These are phyloP conservation scores for Sugiyamaella xylanicola DNA, from an alignment of 1,139 yeast species.

Conservation along the genomic window DNA sequence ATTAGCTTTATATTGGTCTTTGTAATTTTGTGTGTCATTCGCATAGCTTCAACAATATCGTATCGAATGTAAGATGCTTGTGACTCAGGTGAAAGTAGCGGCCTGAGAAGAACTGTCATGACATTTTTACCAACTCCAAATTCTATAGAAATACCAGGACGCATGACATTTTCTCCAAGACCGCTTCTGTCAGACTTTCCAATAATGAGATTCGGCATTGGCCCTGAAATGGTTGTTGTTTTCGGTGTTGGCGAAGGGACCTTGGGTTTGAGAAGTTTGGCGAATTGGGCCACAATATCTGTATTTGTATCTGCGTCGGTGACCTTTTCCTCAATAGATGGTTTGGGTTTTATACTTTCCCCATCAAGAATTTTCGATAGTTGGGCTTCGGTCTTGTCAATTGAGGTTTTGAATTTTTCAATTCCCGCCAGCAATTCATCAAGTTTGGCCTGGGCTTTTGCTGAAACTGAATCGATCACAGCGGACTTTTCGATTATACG, in stretches of 20 bases:
- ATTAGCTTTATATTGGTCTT: neutral
- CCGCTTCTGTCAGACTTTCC: neutral
- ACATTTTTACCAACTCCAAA: neutral
- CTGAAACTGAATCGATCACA: neutral
- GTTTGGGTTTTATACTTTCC: no score
- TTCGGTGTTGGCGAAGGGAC: neutral
- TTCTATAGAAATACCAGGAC: neutral
- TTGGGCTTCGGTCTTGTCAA: no score
- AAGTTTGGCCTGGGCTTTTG: neutral
- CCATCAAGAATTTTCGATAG: no score
- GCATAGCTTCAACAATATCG: neutral
- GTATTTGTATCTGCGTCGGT: no score
- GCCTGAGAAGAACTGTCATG: neutral
- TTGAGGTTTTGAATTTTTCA: neutral
- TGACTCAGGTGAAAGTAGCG: neutral
- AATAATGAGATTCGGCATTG: neutral
- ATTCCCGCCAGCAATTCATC: neutral
- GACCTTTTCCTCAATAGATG: no score
- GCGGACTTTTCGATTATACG: neutral
- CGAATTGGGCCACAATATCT: no score
- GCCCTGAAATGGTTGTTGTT: neutral
- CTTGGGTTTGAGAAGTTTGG: neutral
- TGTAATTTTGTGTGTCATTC: neutral
- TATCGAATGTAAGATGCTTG: slow-evolving; percentile 5
- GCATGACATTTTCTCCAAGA: neutral